Evolutionary conservation across 805 yeast species (phyloP).

Genomic region (Wickerhamiella galacta): DNA sequence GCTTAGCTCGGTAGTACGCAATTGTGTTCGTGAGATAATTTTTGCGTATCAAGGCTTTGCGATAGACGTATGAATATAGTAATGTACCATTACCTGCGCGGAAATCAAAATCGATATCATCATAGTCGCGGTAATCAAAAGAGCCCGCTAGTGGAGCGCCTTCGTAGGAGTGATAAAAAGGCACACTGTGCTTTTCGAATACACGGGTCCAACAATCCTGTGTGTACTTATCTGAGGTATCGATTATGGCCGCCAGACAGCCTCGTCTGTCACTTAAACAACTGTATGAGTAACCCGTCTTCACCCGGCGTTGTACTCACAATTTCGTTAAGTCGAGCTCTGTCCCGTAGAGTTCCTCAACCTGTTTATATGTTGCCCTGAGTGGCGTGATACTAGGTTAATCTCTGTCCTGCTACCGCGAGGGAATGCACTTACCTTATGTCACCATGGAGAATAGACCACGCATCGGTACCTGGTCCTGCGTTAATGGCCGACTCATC

Average conservation of each 20-base stretch:
- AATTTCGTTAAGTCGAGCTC: not conserved
- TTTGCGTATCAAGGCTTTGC: slow-evolving; percentile 84
- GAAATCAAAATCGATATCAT: slow-evolving; percentile 60
- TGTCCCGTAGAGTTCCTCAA: slow-evolving; percentile 19
- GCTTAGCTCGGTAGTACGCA: slow-evolving; percentile 53
- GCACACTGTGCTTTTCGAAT: slow-evolving; percentile 6
- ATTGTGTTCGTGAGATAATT: slow-evolving; percentile 77
- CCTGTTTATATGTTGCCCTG: slow-evolving; percentile 49
- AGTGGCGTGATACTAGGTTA: slow-evolving; percentile 45
- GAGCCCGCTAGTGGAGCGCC: not conserved
- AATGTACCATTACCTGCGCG: slow-evolving; percentile 7
- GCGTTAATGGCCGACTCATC: slow-evolving; percentile 34
- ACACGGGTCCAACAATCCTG: slow-evolving; percentile 13
- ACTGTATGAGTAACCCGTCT: too few species aligned
- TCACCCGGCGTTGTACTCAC: too few species aligned
- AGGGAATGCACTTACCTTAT: too few species aligned
- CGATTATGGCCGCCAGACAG: slow-evolving; percentile 6
- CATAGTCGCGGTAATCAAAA: slow-evolving; percentile 82
- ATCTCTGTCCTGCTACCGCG: too few species aligned
- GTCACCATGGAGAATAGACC: slow-evolving; percentile 46
- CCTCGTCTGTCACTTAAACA: too few species aligned
- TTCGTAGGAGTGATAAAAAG: not conserved
- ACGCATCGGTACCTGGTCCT: slow-evolving; percentile 44
- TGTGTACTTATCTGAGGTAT: slow-evolving; percentile 11
- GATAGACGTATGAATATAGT: slow-evolving; percentile 42